phyloP scores from a whole-genome alignment of 805 yeast genomes.

The Zygosaccharomyces pseudorouxii region DNA sequence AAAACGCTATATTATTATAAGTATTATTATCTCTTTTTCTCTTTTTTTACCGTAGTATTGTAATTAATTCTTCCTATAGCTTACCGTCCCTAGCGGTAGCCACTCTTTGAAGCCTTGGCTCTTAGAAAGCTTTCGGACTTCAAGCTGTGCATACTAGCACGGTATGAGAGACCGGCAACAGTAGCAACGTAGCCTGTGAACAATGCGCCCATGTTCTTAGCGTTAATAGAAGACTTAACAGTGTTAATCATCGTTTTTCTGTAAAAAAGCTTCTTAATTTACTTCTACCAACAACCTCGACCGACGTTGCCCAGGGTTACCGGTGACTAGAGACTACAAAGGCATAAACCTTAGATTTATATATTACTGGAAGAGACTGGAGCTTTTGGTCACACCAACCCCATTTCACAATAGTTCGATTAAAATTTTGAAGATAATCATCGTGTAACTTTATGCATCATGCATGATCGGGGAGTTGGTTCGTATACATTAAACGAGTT shows the following conservation, averaged over 20 bases:
- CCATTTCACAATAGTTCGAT: not conserved
- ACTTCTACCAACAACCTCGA: not conserved
- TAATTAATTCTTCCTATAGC: not conserved
- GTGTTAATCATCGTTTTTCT: slow-evolving; percentile 16
- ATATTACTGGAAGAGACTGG: not conserved
- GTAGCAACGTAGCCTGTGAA: slow-evolving; percentile 18
- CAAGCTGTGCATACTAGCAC: slow-evolving; percentile 17
- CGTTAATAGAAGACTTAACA: slow-evolving; percentile 17
- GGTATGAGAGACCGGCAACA: slow-evolving; percentile 16
- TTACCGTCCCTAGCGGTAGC: not conserved
- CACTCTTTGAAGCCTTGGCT: slow-evolving; percentile 15
- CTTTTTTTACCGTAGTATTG: not conserved
- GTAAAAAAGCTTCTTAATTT: too few relatives aligned
- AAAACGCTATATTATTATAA: not conserved
- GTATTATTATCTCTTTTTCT: not conserved
- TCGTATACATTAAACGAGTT: not conserved
- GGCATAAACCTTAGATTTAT: not conserved
- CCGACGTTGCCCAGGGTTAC: too few relatives aligned
- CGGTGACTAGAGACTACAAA: too few relatives aligned
- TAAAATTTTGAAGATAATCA: not conserved
- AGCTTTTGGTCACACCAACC: not conserved
- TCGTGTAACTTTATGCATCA: not conserved
- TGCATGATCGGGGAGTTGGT: not conserved
- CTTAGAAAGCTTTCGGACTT: slow-evolving; percentile 14
- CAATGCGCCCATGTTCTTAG: slow-evolving; percentile 17